Evolutionary conservation across 2,329 filamentous ascomycete species (phyloP).

Genomic region (Diaporthe citrichinensis): DNA sequence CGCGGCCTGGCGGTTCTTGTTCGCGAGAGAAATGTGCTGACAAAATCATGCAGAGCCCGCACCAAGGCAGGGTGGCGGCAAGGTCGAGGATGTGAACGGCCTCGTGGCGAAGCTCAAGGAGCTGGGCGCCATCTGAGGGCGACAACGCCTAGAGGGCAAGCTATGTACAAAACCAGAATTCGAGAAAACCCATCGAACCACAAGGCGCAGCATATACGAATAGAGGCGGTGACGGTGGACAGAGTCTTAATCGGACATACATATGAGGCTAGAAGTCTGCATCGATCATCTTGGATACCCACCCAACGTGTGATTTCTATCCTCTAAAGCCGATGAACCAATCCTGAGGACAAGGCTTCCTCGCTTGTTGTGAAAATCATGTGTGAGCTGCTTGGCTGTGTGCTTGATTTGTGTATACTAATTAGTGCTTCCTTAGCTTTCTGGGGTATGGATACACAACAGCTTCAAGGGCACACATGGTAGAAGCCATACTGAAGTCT

Average conservation of each 20-base stretch:
- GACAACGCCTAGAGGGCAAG: background rate
- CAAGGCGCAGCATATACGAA: constrained; percentile 4
- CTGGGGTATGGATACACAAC: background rate
- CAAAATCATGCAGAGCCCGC: constrained; percentile 76
- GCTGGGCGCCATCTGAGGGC: constrained; percentile 83
- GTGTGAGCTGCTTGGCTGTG: background rate
- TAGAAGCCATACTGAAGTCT: background rate
- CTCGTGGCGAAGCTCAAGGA: constrained; percentile 95
- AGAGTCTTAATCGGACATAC: background rate
- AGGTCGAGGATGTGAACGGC: constrained; percentile 98
- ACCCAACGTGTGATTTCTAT: background rate
- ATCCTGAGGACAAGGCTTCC: too few species aligned
- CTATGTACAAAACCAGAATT: background rate
- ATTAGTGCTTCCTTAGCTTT: background rate
- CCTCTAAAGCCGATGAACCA: background rate
- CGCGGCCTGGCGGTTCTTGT: constrained; percentile 27
- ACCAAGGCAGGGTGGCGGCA: constrained; percentile 90
- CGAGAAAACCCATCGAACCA: background rate
- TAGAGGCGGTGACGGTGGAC: constrained; percentile 5
- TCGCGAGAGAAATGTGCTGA: constrained; percentile 37
- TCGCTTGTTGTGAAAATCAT: background rate
- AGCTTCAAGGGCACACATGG: background rate
- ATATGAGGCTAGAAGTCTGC: background rate
- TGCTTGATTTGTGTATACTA: background rate
- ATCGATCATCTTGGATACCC: background rate